These are phyloP conservation scores for Yamadazyma siamensis DNA, from an alignment of 1,139 yeast species.

Conservation along the genomic window DNA sequence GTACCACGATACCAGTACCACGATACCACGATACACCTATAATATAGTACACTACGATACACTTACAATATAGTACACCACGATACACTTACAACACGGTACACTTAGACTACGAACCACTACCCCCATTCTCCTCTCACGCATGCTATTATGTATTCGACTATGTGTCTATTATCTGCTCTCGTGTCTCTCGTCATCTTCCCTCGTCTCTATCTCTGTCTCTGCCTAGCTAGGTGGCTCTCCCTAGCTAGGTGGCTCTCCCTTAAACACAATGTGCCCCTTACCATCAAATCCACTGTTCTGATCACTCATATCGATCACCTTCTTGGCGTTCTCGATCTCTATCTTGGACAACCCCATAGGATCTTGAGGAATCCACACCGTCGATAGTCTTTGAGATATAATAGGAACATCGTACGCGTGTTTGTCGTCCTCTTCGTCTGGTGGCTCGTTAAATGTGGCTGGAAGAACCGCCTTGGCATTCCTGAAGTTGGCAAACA, in stretches of 20 bases:
- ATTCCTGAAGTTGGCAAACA: conserved; percentile 53
- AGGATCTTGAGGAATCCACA: conserved; percentile 89
- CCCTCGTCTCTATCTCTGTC: no score
- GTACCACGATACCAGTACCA: no score
- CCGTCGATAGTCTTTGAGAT: conserved; percentile 58
- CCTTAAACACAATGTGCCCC: conserved; percentile 52
- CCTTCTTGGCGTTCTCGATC: conserved; percentile 45
- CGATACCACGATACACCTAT: no score
- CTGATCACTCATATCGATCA: conserved; percentile 55
- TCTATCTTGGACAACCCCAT: conserved; percentile 71
- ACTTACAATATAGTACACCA: no score
- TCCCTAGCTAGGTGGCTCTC: conserved; percentile 54
- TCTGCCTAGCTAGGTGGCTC: no score
- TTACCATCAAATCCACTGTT: conserved; percentile 62
- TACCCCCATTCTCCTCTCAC: no score
- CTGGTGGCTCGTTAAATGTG: conserved; percentile 30
- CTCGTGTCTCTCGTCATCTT: no score
- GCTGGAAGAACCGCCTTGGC: conserved; percentile 57
- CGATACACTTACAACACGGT: no score
- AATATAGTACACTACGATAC: no score
- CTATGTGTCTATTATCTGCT: no score
- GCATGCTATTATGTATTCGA: no score
- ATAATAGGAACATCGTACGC: conserved; percentile 73
- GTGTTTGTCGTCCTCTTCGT: conserved; percentile 28
- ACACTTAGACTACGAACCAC: no score